A percentile compares a stretch with the other conserved stretches of the same genome.
phyloP scores from a whole-genome alignment of 345 rosid genomes.

The Isatis tinctoria region DNA sequence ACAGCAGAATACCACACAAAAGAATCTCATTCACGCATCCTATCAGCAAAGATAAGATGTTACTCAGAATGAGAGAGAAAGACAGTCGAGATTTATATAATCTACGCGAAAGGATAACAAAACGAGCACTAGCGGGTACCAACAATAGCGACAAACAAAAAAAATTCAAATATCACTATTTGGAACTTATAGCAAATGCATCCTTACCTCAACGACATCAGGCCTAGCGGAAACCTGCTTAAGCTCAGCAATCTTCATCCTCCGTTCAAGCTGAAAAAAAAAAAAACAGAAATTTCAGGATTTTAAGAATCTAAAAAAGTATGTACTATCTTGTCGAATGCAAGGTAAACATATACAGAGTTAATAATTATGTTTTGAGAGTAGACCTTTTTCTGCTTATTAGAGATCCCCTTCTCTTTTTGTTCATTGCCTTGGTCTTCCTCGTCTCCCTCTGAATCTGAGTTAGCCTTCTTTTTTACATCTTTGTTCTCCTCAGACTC shows the following conservation, averaged over 20 bases:
- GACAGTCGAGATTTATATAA: neutral
- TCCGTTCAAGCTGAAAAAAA: conserved; percentile 65
- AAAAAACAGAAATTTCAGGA: neutral
- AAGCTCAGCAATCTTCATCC: conserved; percentile 93
- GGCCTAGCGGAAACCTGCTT: conserved; percentile 95
- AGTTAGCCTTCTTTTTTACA: conserved; percentile 57
- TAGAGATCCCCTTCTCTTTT: conserved; percentile 81
- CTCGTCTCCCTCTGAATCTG: conserved; percentile 80
- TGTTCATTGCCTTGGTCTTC: conserved; percentile 66
- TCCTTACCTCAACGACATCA: conserved; percentile 93
- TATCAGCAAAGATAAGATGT: neutral
- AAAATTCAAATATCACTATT: neutral
- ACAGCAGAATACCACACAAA: neutral
- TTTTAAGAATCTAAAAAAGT: neutral
- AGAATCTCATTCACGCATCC: neutral
- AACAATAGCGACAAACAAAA: neutral
- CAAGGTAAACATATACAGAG: neutral
- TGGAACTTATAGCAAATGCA: neutral
- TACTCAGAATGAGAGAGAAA: neutral
- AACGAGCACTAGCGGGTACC: neutral
- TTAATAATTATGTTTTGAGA: neutral
- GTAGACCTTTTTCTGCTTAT: conserved; percentile 77
- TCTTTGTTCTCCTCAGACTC: conserved; percentile 63
- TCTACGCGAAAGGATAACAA: neutral
- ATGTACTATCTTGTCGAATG: neutral